phyloP scores from a whole-genome alignment of 2,329 filamentous ascomycete species.

The Calonectria naviculata region DNA sequence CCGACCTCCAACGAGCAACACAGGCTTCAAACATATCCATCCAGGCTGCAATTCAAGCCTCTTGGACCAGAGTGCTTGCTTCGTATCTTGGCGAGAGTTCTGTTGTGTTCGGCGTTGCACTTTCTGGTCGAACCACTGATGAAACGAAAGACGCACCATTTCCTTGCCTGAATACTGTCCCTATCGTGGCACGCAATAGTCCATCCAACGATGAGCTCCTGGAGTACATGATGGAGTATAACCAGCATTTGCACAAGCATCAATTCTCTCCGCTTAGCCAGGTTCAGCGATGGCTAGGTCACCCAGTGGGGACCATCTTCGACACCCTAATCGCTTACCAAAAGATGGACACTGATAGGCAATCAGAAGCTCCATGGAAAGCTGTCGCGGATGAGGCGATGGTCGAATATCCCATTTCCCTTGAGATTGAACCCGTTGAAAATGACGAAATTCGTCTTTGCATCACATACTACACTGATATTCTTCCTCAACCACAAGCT shows the following conservation, averaged over 20 bases:
- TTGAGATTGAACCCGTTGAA: conserved; percentile 76
- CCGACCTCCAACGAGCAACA: conserved; percentile 66
- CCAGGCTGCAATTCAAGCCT: conserved; percentile 79
- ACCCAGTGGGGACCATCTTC: conserved; percentile 75
- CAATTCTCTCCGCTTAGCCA: conserved; percentile 78
- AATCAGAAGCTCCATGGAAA: conserved; percentile 61
- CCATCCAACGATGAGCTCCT: conserved; percentile 69
- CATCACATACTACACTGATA: conserved; percentile 72
- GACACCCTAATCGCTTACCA: conserved; percentile 91
- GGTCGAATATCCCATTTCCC: conserved; percentile 82
- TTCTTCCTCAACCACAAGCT: conserved; percentile 78
- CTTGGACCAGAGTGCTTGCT: conserved; percentile 81
- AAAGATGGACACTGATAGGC: conserved; percentile 56
- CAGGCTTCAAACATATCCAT: conserved; percentile 73
- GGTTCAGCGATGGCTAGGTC: conserved; percentile 78
- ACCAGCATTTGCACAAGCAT: conserved; percentile 72
- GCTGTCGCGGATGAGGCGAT: conserved; percentile 73
- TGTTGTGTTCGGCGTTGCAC: conserved; percentile 82
- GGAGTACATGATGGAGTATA: conserved; percentile 72
- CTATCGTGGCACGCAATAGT: conserved; percentile 70
- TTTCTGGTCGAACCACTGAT: conserved; percentile 78
- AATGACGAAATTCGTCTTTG: conserved; percentile 66
- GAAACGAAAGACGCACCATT: conserved; percentile 72
- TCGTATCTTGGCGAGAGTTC: conserved; percentile 80
- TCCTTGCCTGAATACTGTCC: conserved; percentile 86